Evolutionary conservation across 805 yeast species (phyloP).

Genomic region (Wickerhamiella qilinensis): DNA sequence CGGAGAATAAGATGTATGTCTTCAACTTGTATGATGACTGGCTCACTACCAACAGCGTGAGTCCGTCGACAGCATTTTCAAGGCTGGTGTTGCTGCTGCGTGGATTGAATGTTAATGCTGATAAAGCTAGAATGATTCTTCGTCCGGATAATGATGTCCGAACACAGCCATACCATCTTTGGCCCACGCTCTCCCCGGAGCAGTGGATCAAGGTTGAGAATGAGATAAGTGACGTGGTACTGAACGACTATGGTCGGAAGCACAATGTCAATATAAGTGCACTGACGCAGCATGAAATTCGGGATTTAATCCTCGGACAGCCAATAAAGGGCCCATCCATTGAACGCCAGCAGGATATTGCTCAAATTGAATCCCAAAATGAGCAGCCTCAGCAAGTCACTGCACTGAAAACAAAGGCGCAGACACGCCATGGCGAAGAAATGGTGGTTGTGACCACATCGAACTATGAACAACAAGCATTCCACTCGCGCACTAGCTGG

Average conservation of each 20-base stretch:
- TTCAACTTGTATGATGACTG: slow-evolving; percentile 92
- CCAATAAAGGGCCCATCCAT: slow-evolving; percentile 82
- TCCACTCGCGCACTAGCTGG: slow-evolving; percentile 83
- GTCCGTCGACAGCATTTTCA: slow-evolving; percentile 88
- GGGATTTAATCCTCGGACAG: slow-evolving; percentile 90
- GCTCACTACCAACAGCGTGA: slow-evolving; percentile 44
- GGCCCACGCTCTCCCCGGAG: slow-evolving; percentile 83
- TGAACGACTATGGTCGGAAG: slow-evolving; percentile 70
- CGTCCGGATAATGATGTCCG: slow-evolving; percentile 56
- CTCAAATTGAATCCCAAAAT: slow-evolving; percentile 35
- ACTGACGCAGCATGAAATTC: slow-evolving; percentile 80
- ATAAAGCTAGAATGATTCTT: slow-evolving; percentile 56
- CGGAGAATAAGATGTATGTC: slow-evolving; percentile 82
- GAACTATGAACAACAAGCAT: slow-evolving; percentile 68
- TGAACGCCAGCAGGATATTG: slow-evolving; percentile 54
- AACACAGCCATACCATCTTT: slow-evolving; percentile 66
- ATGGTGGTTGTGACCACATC: slow-evolving; percentile 88
- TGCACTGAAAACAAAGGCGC: slow-evolving; percentile 67
- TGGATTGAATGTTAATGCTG: slow-evolving; percentile 63
- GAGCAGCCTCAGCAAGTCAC: slow-evolving; percentile 38
- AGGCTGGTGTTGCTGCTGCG: slow-evolving; percentile 70
- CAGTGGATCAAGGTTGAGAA: slow-evolving; percentile 88
- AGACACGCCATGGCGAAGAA: slow-evolving; percentile 91
- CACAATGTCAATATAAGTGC: slow-evolving; percentile 75
- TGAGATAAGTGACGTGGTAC: slow-evolving; percentile 71